Base-by-base conservation (phyloP, 345 rosid species). In the Geranium brycei region DNA sequence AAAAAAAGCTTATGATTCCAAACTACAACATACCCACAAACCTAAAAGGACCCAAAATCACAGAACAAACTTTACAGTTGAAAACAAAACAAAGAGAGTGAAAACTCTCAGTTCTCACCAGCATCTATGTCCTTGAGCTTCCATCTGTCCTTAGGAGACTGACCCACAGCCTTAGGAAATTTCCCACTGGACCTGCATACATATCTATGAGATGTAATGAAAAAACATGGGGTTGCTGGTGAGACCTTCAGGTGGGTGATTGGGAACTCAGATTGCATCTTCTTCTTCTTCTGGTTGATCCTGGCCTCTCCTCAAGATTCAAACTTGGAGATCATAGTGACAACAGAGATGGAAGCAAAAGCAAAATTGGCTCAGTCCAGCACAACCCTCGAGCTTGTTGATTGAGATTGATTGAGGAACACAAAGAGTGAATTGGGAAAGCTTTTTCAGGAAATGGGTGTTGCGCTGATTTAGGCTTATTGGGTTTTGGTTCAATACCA, bases 91-190 rank as follows among this genome's bases (percentile, higher is more conserved):
- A 23, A 23, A 23, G 28, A 23, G 5, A 31, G 17, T 57, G 67
- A n/a, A 61, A 56, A 31, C 30, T 23, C 28, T 23, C 28, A 23
- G 28, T 23, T 16, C 85, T 68, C 73, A 89, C 95, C 61, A 57
- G 91, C 56, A 64, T 85, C 90, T 63, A 91, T 79, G 51, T 83
- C 86, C 60, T 62, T 77, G 8, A 87, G 72, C 84, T 87, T 89
- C 98, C 98, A 91, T 57, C 61, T 76, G 60, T 86, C 78, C 4
- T 78, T 78, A 6, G 19, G 80, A 66, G 85, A 76, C 78, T 77
- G 83, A 7, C 77, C 72, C 30, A 75, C 82, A 64, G 84, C 71
- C 76, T 81, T 85, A 59, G 80, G 17, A 62, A 66, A 74, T 60
- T 56, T 74, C 7, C 73, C 70, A 53, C 53, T 11, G 53, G 72